Percentiles rank a stretch among this genome's conserved stretches.
phyloP scores from a whole-genome alignment of 768 basidiomycete genomes.

The Agaricus sinodeliciosus region DNA sequence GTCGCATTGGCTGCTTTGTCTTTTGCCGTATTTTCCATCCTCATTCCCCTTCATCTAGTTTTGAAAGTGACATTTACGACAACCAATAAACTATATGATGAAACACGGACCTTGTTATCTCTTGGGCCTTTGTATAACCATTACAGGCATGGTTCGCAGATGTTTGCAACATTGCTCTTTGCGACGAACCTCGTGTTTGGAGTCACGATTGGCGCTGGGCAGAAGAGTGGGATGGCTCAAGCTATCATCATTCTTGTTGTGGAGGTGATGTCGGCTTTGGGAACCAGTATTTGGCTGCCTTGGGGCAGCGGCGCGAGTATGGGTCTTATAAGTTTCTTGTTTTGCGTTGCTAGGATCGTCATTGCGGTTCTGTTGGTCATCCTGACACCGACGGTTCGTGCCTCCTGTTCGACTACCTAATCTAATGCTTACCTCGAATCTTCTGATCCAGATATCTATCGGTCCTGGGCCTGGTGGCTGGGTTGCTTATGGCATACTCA shows the following conservation, averaged over 20 bases:
- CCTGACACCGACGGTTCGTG: conserved; percentile 76
- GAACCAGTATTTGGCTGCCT: conserved; percentile 91
- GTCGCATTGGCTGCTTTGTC: conserved; percentile 77
- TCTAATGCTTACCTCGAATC: background rate
- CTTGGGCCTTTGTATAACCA: conserved; percentile 94
- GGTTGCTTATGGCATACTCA: conserved; percentile 90
- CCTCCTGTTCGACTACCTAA: background rate
- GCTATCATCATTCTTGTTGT: conserved; percentile 85
- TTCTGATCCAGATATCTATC: conserved; percentile 63
- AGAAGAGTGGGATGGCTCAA: conserved; percentile 86
- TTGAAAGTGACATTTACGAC: conserved; percentile 74
- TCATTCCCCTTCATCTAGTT: conserved; percentile 69
- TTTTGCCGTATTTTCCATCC: conserved; percentile 73
- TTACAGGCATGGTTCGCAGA: conserved; percentile 85
- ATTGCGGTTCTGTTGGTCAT: conserved; percentile 88
- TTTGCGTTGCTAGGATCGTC: conserved; percentile 86
- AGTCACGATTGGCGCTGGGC: conserved; percentile 82
- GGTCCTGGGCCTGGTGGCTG: conserved; percentile 78
- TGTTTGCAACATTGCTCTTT: conserved; percentile 80
- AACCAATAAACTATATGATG: conserved; percentile 89
- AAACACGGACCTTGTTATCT: conserved; percentile 84
- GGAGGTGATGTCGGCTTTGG: conserved; percentile 80
- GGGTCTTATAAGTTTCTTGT: conserved; percentile 92
- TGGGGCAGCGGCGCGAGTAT: conserved; percentile 97
- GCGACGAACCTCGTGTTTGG: conserved; percentile 79